phyloP scores from a whole-genome alignment of 106 monocot species.

The Iris macrosiphon region DNA sequence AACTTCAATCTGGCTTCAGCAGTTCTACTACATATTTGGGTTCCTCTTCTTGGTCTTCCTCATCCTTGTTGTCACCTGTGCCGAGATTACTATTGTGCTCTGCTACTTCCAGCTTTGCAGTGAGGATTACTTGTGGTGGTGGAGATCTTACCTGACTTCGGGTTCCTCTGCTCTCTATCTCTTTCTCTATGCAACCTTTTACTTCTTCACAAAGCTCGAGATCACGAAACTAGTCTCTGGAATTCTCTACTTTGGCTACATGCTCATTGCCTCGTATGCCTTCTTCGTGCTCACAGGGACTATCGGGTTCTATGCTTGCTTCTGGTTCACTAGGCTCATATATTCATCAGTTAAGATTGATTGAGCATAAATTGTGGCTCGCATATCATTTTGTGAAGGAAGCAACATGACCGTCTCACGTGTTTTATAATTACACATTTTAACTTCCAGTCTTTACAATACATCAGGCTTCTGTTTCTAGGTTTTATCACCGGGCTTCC shows the following conservation, averaged over 20 bases:
- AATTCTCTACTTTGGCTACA: constrained; percentile 91
- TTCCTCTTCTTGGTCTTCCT: constrained; percentile 91
- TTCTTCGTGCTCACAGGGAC: constrained; percentile 93
- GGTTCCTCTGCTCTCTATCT: constrained; percentile 95
- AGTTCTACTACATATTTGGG: constrained; percentile 98
- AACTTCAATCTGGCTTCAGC: constrained; percentile 97
- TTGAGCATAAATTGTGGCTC: constrained; percentile 11
- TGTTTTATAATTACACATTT: not conserved
- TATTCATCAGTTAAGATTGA: constrained; percentile 99
- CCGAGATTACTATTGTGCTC: constrained; percentile 90
- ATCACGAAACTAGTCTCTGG: constrained; percentile 88
- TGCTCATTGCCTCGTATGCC: constrained; percentile 90
- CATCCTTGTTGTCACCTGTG: constrained; percentile 85
- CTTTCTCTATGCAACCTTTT: constrained; percentile 87
- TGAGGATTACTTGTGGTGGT: constrained; percentile 98
- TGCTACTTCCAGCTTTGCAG: constrained; percentile 99
- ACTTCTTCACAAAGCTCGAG: constrained; percentile 98
- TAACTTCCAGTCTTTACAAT: not conserved
- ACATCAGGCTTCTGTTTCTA: constrained; percentile 7
- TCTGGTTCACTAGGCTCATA: constrained; percentile 93
- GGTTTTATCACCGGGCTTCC: not conserved
- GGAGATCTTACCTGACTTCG: constrained; percentile 89
- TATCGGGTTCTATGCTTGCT: constrained; percentile 96
- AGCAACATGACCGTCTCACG: not conserved
- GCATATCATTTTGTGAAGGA: not conserved